A percentile compares a stretch with the other conserved stretches of the same genome.
phyloP scores from a whole-genome alignment of 495 filamentous ascomycete species.

The Pseudoneurospora amorphoporcata region DNA sequence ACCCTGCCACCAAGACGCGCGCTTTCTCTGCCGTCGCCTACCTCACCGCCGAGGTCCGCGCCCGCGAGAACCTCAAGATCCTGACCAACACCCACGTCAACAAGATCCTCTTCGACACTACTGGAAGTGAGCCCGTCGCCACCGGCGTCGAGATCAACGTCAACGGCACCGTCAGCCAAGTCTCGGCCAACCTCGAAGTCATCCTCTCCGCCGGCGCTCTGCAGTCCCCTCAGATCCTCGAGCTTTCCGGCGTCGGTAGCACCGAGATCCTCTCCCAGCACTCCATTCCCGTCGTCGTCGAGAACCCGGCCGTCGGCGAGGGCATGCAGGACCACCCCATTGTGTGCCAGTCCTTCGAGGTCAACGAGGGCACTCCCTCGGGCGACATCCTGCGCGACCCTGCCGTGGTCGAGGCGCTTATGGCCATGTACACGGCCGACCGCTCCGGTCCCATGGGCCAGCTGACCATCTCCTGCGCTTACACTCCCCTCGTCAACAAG shows the following conservation, averaged over 20 bases:
- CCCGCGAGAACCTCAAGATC: slow-evolving; percentile 35
- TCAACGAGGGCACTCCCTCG: slow-evolving; percentile 29
- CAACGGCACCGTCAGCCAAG: slow-evolving; percentile 15
- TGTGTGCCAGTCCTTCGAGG: slow-evolving; percentile 29
- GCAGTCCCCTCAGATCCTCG: slow-evolving; percentile 48
- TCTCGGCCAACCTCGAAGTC: slow-evolving; percentile 36
- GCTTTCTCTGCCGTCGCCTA: slow-evolving; percentile 31
- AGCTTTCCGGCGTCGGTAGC: slow-evolving; percentile 71
- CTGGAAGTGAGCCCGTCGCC: slow-evolving; percentile 15
- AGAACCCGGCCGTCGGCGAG: slow-evolving; percentile 70
- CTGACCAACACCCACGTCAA: slow-evolving; percentile 35
- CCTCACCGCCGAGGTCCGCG: slow-evolving; percentile 22
- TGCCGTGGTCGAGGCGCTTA: slow-evolving; percentile 21
- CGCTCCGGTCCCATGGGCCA: slow-evolving; percentile 27
- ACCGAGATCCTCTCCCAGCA: slow-evolving; percentile 50
- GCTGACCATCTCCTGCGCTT: slow-evolving; percentile 30
- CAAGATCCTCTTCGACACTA: slow-evolving; percentile 26
- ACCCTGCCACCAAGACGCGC: slow-evolving; percentile 28
- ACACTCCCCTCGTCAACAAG: slow-evolving; percentile 31
- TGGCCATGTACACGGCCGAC: slow-evolving; percentile 27
- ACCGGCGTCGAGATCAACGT: slow-evolving; percentile 25
- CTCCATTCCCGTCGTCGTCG: slow-evolving; percentile 56
- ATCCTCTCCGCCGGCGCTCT: slow-evolving; percentile 51
- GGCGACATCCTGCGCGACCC: slow-evolving; percentile 35
- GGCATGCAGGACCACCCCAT: slow-evolving; percentile 44